A percentile compares a stretch with the other conserved stretches of the same genome.
These are phyloP conservation scores for Lachancea meyersii DNA, from an alignment of 805 yeast genomes.

Conservation along the genomic window DNA sequence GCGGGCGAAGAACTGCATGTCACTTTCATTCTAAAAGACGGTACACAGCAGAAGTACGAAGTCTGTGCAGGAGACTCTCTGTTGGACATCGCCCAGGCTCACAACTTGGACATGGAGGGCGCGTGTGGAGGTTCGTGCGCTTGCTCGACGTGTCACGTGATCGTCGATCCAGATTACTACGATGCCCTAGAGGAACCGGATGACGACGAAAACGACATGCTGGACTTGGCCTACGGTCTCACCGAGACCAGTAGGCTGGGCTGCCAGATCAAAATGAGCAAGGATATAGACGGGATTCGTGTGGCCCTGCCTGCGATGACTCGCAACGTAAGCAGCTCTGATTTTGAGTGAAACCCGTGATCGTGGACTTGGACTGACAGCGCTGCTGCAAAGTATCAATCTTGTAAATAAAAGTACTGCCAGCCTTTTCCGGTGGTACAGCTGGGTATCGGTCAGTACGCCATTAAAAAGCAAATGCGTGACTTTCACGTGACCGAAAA, in stretches of 20 bases:
- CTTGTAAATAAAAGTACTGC: conserved; percentile 1
- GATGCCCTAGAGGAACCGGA: conserved; percentile 90
- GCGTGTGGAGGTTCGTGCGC: conserved; percentile 99
- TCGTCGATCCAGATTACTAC: conserved; percentile 90
- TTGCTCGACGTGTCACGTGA: conserved; percentile 95
- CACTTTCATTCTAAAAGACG: conserved; percentile 89
- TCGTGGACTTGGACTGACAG: not conserved
- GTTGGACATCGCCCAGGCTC: conserved; percentile 90
- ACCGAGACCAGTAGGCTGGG: conserved; percentile 96
- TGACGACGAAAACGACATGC: conserved; percentile 97
- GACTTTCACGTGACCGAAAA: no score
- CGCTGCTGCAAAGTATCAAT: not conserved
- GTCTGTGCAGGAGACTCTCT: conserved; percentile 90
- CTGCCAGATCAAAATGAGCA: conserved; percentile 85
- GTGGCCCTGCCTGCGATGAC: conserved; percentile 98
- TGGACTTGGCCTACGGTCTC: conserved; percentile 93
- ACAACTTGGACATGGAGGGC: conserved; percentile 92
- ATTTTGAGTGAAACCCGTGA: conserved; percentile 45
- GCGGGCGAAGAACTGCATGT: conserved; percentile 87
- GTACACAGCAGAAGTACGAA: conserved; percentile 71
- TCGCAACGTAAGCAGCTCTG: conserved; percentile 77
- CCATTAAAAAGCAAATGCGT: no score
- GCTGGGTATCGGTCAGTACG: no score
- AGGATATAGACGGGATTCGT: conserved; percentile 86
- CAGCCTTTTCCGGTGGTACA: not conserved